Conservation (phyloP, 257 asterid species). For the Orobanche coerulescens region DNA sequence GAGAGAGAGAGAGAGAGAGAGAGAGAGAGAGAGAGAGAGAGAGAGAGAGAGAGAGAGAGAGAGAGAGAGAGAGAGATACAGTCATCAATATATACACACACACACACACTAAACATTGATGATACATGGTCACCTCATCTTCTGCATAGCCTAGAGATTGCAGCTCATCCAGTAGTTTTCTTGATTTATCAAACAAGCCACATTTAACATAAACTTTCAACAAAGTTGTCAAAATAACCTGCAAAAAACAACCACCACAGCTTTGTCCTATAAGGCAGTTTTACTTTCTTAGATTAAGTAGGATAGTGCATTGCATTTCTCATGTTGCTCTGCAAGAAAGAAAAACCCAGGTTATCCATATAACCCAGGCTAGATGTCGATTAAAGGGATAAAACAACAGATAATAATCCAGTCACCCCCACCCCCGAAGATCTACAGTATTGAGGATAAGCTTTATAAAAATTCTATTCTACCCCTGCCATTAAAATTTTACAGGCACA, state of each 20-base stretch:
- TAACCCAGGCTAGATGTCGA: too few relatives aligned
- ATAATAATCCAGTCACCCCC: too few relatives aligned
- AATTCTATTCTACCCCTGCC: too few relatives aligned
- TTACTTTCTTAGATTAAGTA: too few relatives aligned
- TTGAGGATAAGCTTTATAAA: too few relatives aligned
- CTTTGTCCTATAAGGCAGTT: neutral
- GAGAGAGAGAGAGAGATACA: neutral
- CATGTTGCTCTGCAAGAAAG: too few relatives aligned
- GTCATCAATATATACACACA: neutral
- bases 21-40: neutral
- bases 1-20: neutral
- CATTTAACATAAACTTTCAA: constrained; percentile 81
- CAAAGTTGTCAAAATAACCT: constrained; percentile 79
- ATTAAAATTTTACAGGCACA: too few relatives aligned
- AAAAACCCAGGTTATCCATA: too few relatives aligned
- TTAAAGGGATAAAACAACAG: too few relatives aligned
- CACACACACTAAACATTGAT: neutral
- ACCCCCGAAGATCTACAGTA: too few relatives aligned
- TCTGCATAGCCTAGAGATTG: constrained; percentile 71
- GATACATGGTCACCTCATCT: constrained; percentile 61
- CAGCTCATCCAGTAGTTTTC: constrained; percentile 66
- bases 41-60: neutral
- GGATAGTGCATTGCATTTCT: too few relatives aligned
- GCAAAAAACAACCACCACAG: constrained; percentile 24
- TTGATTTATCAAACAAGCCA: constrained; percentile 78